phyloP scores from a whole-genome alignment of 1,139 yeast species.

The Zygosaccharomyces sapae region DNA sequence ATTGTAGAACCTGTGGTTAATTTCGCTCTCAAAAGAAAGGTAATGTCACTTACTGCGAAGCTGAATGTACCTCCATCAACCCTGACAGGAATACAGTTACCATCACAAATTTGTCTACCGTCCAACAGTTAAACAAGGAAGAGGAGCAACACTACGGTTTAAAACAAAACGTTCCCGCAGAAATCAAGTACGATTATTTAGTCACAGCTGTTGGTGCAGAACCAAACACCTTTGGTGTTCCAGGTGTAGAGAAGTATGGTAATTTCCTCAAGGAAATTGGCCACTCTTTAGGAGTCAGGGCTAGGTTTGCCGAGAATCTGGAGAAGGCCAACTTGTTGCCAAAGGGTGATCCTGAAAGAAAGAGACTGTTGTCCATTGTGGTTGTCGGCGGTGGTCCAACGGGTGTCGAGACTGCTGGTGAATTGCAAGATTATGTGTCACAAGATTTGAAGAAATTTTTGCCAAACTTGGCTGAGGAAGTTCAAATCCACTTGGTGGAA shows the following conservation, averaged over 20 bases:
- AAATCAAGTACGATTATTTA: conserved; percentile 61
- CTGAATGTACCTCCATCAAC: conserved; percentile 82
- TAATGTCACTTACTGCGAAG: conserved; percentile 83
- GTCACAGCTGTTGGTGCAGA: conserved; percentile 83
- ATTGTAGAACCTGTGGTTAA: conserved; percentile 82
- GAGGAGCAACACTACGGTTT: conserved; percentile 32
- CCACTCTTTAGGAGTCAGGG: conserved; percentile 74
- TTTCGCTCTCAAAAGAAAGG: conserved; percentile 66
- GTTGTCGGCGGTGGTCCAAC: conserved; percentile 94
- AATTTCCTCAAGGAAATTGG: conserved; percentile 81
- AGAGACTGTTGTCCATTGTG: conserved; percentile 66
- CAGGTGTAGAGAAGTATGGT: conserved; percentile 75
- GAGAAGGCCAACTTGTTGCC: conserved; percentile 74
- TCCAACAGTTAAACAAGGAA: conserved; percentile 34
- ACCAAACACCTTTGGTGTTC: conserved; percentile 77
- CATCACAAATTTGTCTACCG: conserved; percentile 43
- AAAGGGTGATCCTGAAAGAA: conserved; percentile 69
- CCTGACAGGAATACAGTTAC: conserved; percentile 58
- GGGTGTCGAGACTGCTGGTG: conserved; percentile 88
- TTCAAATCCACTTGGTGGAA: conserved; percentile 80
- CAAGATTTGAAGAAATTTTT: conserved; percentile 85
- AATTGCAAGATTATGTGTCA: conserved; percentile 87
- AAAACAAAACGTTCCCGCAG: conserved; percentile 37
- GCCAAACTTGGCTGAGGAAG: conserved; percentile 80
- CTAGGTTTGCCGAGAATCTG: conserved; percentile 65